These are phyloP conservation scores for Raddia distichophylla DNA, from an alignment of 176 grass and related monocot genomes.

Conservation along the genomic window DNA sequence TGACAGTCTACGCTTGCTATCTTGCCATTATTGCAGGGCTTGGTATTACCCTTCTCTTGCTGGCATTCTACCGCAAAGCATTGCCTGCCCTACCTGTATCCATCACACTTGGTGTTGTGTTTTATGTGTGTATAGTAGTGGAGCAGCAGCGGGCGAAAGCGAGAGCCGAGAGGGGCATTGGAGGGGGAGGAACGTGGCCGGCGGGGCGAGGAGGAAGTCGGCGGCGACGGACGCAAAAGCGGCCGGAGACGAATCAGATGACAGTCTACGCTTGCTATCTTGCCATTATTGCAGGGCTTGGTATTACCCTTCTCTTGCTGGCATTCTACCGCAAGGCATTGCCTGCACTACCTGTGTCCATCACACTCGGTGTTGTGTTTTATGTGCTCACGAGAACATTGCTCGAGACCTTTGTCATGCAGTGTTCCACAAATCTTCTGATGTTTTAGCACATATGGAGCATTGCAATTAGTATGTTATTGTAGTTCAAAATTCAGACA, in stretches of 20 bases:
- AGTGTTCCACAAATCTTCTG: conserved; percentile 76
- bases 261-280: conserved; percentile 82
- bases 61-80: conserved; percentile 58
- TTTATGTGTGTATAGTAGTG: too few species aligned
- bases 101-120: conserved; percentile 62
- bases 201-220: too few species aligned
- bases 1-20: conserved; percentile 83
- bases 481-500: neutral
- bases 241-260: conserved; percentile 34
- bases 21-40: conserved; percentile 75
- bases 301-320: conserved; percentile 55
- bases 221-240: too few species aligned
- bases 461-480: conserved; percentile 22
- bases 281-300: conserved; percentile 74
- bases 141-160: too few species aligned
- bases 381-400: conserved; percentile 84
- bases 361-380: conserved; percentile 71
- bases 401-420: conserved; percentile 61
- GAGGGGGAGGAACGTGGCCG: too few species aligned
- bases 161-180: too few species aligned
- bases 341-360: conserved; percentile 63
- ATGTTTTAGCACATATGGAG: conserved; percentile 79
- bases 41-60: conserved; percentile 56
- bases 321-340: conserved; percentile 60
- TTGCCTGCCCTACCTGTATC: conserved; percentile 66